Conservation (phyloP, 75 land plant genomes). For the Cryptomeria japonica region DNA sequence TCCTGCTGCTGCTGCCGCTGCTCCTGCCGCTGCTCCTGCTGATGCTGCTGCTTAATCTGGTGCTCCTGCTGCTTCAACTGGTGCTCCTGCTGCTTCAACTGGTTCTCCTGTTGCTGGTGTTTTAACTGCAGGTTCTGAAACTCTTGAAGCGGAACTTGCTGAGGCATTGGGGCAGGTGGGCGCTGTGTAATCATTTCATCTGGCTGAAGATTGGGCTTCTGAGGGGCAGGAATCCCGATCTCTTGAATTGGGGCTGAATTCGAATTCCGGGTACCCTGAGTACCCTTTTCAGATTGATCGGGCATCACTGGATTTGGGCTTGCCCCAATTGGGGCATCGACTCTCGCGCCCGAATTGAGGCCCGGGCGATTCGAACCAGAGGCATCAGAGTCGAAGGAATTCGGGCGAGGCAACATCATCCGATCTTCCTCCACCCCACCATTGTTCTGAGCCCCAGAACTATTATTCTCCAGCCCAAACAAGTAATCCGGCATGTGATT, state of each 20-base stretch:
- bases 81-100: constrained; percentile 18
- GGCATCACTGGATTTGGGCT: neutral
- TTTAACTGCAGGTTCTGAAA: constrained; percentile 36
- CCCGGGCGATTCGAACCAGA: neutral
- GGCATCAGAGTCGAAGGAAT: neutral
- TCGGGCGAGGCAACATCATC: neutral
- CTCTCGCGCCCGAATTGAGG: neutral
- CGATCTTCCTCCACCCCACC: neutral
- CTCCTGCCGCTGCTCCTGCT: constrained; percentile 1
- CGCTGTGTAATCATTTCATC: neutral
- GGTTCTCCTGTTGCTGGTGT: constrained; percentile 3
- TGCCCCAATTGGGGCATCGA: neutral
- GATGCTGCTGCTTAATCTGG: neutral
- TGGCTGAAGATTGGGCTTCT: constrained; percentile 1
- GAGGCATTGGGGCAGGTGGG: neutral
- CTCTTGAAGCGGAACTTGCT: constrained; percentile 17
- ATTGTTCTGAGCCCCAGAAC: constrained; percentile 5
- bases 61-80: constrained; percentile 24
- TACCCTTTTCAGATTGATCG: neutral
- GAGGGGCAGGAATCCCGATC: neutral
- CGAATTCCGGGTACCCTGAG: no score
- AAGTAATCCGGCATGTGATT: constrained; percentile 44
- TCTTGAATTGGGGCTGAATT: neutral
- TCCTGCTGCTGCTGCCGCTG: neutral
- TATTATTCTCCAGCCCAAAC: constrained; percentile 52